Base-by-base conservation (phyloP, 139 green algal species). In the Chlorella sp. region DNA sequence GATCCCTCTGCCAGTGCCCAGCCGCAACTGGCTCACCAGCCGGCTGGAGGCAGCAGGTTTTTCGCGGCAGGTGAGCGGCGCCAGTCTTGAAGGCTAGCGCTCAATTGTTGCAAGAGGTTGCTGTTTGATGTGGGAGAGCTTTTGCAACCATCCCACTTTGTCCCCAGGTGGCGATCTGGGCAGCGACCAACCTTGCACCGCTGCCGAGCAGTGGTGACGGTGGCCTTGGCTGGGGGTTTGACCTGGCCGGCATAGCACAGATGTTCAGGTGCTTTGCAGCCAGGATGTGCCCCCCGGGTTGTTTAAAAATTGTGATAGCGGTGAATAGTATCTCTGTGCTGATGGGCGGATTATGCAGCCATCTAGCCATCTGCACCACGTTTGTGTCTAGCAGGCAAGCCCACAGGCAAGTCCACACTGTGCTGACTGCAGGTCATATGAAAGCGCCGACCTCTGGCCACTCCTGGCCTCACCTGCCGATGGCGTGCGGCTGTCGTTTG, bases 101-200 rank as follows among this genome's bases (percentile, higher is more conserved):
- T 13, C 23, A 28, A 20, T 25, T 3, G 57, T 20, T 9, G 57
- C 9, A 55, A 55, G 11, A 11, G 44, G 44, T 55, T 11, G 44
- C 44, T 11, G n/a, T n/a, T n/a, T n/a, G n/a, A n/a, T n/a, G n/a
- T n/a, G n/a, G n/a, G n/a, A n/a, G n/a, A n/a, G 11, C 44, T 11
- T 55, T 11, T 11, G 7, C 7, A 7, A 11, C 44, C 7, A 7
- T 60, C 51, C 51, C 51, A 23, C 15, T 9, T 21, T 60, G 2
- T 60, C 18, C 41, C 18, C 41, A 51, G 25, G 84, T 97, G 1
- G 89, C 94, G 3, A 80, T 81, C 23, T 98, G 95, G 95, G 89
- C 93, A n/a, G 92, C 93, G 32, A 98, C 95, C 82, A 99, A 98
- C 88, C 89, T 99, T 80, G 80, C 86, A 55, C 92, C 92, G 0